These are phyloP conservation scores for Cucurbita pepo DNA, from an alignment of 306 rosid genomes.

Conservation along the genomic window DNA sequence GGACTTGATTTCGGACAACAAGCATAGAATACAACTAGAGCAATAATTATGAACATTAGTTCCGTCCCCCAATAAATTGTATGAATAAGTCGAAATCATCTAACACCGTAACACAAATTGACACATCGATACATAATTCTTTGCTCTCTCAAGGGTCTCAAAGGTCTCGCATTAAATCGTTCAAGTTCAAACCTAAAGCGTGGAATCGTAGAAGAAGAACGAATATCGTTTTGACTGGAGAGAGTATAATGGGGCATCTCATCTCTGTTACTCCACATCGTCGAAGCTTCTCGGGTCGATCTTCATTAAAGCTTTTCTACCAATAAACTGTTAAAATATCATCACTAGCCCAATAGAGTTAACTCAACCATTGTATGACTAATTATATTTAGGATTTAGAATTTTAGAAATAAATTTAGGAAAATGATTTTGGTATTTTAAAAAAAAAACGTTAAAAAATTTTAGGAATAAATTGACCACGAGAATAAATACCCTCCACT, in stretches of 20 bases:
- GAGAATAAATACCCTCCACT: no score
- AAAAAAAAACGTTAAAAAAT: no score
- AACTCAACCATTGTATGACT: no score
- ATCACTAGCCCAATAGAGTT: no score
- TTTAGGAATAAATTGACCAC: no score
- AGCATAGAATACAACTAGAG: not conserved
- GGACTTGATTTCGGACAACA: not conserved
- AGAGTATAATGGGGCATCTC: conserved; percentile 50
- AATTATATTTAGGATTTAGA: no score
- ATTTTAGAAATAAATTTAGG: no score
- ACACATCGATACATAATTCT: no score
- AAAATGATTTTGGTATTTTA: no score
- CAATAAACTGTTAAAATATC: not conserved
- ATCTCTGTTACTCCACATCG: conserved; percentile 74
- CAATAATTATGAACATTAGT: not conserved
- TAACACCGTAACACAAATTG: not conserved
- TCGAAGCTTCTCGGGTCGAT: conserved; percentile 79
- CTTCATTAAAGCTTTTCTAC: conserved; percentile 82
- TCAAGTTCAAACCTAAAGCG: not conserved
- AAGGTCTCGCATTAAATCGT: not conserved
- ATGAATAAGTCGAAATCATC: not conserved
- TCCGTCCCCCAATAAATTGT: not conserved
- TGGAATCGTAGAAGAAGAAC: not conserved
- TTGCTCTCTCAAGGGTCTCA: no score
- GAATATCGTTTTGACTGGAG: conserved; percentile 37